Percentiles rank a stretch among this genome's conserved stretches.
Conservation (phyloP, 768 basidiomycete genomes). For the Tulasnella sp. region DNA sequence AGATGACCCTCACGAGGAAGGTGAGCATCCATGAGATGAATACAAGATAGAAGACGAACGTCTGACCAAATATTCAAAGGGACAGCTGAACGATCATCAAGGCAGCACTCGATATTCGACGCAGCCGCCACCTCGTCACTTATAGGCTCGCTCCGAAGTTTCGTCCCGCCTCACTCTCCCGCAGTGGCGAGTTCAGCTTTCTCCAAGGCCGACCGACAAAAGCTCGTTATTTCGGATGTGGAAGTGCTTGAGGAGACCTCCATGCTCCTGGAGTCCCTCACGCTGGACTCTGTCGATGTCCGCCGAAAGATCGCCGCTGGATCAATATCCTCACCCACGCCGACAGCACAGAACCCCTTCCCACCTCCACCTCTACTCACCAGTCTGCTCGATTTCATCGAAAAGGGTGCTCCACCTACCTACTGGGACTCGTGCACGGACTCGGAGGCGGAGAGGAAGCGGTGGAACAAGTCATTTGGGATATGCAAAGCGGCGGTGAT, state of each 20-base stretch:
- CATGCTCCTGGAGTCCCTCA: conserved; percentile 63
- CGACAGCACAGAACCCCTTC: conserved; percentile 18
- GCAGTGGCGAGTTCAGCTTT: conserved; percentile 27
- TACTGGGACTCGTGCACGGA: conserved; percentile 41
- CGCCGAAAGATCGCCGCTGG: conserved; percentile 57
- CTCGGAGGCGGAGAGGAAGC: conserved; percentile 35
- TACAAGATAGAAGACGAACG: too few relatives aligned
- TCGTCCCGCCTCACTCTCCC: conserved; percentile 46
- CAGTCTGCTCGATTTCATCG: conserved; percentile 61
- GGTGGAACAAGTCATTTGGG: conserved; percentile 61
- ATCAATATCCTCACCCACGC: conserved; percentile 48
- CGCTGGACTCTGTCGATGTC: conserved; percentile 67
- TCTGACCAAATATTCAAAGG: not conserved
- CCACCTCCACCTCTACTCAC: conserved; percentile 35
- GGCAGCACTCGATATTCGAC: conserved; percentile 41
- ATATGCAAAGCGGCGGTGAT: conserved; percentile 78
- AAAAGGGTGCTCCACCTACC: conserved; percentile 53
- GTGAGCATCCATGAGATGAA: not conserved
- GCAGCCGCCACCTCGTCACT: conserved; percentile 54
- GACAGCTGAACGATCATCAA: not conserved
- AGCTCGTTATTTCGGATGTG: conserved; percentile 38
- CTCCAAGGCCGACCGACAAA: conserved; percentile 11
- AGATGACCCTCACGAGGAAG: conserved; percentile 31
- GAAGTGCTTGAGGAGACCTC: conserved; percentile 64
- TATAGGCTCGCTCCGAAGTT: conserved; percentile 44